Conservation (phyloP, 306 rosid species). For the Coriaria nepalensis region DNA sequence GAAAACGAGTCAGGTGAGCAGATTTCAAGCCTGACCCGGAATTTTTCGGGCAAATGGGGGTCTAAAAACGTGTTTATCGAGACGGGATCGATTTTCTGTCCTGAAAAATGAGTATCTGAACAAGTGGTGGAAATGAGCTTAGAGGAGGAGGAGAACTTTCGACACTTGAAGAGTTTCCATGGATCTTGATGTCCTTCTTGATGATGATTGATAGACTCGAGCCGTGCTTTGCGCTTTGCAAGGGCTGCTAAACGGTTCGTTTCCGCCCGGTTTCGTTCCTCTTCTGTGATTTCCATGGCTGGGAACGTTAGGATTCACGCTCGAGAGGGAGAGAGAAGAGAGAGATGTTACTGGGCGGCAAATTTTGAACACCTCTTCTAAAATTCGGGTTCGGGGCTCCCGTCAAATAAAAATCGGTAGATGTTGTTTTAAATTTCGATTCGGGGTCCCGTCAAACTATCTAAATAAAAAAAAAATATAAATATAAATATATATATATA, state of each 20-base stretch:
- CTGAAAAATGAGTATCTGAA: conserved; percentile 4
- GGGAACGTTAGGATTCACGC: no score
- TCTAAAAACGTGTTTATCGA: background rate
- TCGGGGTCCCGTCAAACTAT: no score
- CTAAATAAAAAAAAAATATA: no score
- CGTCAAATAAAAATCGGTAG: no score
- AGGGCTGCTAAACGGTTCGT: conserved; percentile 68
- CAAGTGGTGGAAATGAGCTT: conserved; percentile 11
- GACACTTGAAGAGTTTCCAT: conserved; percentile 66
- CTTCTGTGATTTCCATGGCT: conserved; percentile 70
- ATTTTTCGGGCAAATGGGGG: conserved; percentile 16
- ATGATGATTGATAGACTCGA: conserved; percentile 22
- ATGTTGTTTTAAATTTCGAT: no score
- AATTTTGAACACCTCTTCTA: no score
- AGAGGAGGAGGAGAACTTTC: conserved; percentile 36
- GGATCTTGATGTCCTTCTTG: conserved; percentile 18
- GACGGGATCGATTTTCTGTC: background rate
- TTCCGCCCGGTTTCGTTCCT: conserved; percentile 53
- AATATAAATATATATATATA: no score
- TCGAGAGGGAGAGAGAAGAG: no score
- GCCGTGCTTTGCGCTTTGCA: conserved; percentile 55
- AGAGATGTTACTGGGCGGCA: no score
- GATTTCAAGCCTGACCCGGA: conserved; percentile 58
- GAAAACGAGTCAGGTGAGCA: conserved; percentile 68
- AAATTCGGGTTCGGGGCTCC: no score